phyloP scores from a whole-genome alignment of 169 alveolate species.

The Babesia divergens region DNA sequence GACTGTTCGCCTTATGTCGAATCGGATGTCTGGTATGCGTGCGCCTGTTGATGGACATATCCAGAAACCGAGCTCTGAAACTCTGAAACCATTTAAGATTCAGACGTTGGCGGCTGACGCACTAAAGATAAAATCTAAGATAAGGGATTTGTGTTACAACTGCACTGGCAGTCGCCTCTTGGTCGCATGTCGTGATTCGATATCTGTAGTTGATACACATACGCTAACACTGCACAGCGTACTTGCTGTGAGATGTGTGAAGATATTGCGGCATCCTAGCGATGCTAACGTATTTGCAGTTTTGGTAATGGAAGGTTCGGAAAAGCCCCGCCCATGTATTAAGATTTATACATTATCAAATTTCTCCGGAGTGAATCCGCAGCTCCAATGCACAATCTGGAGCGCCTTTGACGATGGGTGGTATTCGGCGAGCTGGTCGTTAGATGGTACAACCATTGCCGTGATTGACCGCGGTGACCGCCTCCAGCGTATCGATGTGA shows the following conservation, averaged over 20 bases:
- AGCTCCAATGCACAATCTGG: not conserved
- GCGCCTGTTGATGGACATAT: not conserved
- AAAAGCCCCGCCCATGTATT: conserved; percentile 27
- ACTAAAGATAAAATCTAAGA: conserved; percentile 42
- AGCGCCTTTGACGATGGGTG: conserved; percentile 51
- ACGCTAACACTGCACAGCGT: conserved; percentile 18
- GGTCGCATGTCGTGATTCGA: conserved; percentile 48
- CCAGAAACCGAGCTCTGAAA: conserved; percentile 35
- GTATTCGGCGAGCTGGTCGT: conserved; percentile 64
- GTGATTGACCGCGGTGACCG: conserved; percentile 53
- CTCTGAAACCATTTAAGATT: not conserved
- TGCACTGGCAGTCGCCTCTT: conserved; percentile 45
- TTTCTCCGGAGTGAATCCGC: not conserved
- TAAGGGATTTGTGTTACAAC: conserved; percentile 45
- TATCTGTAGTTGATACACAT: conserved; percentile 23
- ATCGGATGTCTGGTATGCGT: conserved; percentile 26
- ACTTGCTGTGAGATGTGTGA: conserved; percentile 18
- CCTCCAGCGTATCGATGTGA: conserved; percentile 46
- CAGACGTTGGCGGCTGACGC: conserved; percentile 20
- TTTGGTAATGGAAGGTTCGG: conserved; percentile 36
- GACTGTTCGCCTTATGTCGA: conserved; percentile 13
- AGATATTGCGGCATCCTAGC: conserved; percentile 45
- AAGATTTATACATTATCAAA: conserved; percentile 13
- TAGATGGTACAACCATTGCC: conserved; percentile 53
- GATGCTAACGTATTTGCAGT: conserved; percentile 49